Conservation (phyloP, 2,329 filamentous ascomycete species). For the Trichoderma sp. region DNA sequence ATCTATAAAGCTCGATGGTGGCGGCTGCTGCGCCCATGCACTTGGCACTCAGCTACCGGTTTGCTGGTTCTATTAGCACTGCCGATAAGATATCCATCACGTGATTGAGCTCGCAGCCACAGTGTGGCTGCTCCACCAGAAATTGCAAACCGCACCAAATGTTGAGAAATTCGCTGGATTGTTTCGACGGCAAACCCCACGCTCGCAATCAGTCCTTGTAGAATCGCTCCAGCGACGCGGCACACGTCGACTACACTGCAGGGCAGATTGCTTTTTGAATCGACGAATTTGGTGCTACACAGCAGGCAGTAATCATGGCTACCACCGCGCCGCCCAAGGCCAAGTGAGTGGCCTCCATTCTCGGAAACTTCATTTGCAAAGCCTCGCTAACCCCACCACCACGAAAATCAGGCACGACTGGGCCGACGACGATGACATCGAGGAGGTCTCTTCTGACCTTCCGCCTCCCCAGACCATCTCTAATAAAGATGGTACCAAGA, state of each 20-base stretch:
- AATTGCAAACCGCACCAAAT: constrained; percentile 43
- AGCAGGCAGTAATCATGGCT: constrained; percentile 39
- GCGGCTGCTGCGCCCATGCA: not conserved
- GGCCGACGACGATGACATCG: constrained; percentile 93
- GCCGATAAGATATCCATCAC: constrained; percentile 25
- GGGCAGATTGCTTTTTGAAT: not conserved
- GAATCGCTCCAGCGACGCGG: constrained; percentile 7
- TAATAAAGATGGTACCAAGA: constrained; percentile 99
- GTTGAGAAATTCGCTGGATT: constrained; percentile 41
- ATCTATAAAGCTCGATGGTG: not conserved
- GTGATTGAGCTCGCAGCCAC: constrained; percentile 28
- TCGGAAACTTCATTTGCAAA: constrained; percentile 5
- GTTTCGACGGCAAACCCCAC: constrained; percentile 40
- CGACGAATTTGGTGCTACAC: not conserved
- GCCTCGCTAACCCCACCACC: constrained; percentile 41
- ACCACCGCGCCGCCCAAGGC: constrained; percentile 42
- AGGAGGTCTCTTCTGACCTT: constrained; percentile 68
- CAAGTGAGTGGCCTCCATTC: constrained; percentile 37
- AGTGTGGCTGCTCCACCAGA: constrained; percentile 40
- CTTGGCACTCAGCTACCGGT: not conserved
- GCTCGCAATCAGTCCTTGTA: constrained; percentile 31
- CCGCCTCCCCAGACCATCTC: constrained; percentile 85
- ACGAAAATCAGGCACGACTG: constrained; percentile 66
- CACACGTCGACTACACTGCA: not conserved
- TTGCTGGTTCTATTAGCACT: not conserved